Evolutionary conservation across 2,329 filamentous ascomycete species (phyloP), one percentile per base, ranked within the genome.

Genomic region (Ophiostoma populinum): DNA sequence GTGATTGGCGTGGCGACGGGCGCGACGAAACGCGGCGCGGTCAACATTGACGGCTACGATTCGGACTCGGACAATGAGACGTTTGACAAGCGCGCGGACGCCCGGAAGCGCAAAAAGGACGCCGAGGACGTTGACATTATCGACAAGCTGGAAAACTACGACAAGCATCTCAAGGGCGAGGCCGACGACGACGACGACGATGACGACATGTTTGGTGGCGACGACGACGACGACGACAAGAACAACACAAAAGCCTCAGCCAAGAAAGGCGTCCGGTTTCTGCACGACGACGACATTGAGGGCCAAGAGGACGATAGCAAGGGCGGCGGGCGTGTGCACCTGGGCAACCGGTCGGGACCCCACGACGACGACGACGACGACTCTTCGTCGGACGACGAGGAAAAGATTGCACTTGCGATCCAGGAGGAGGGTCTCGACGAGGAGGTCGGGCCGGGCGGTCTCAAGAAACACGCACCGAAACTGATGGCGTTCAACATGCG

Each of bases 31-130:
- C 81, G 90, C 42, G 87, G 87, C 45, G 90, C 87, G 0, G 81
- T 98, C 37, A 94, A 95, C 49, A 74, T 98, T 26, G 90, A 95
- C 50, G 90, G 90, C 34, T 98, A 95, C 58, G 87, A 95, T 46
- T 90, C 80, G 8, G 90, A 98, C 55, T 92, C 87, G 3, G 72
- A 79, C 35, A 87, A 92, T 44, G 90, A 95, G 51, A 85, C 80
- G 29, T 92, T 93, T 53, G 71, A 90, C 46, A 69, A 68, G 21
- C 70, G 80, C 34, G 78, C 80, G 6, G 72, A 75, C 39, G 66
- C 67, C 37, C 68, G 69, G 43, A 59, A 59, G 38, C 40, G 18
- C 22, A 36, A 40, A 17, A 26, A 39, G 5, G 34, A 35, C 20
- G 24, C 13, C 45, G 19, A 34, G 26, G 54, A 65, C n/a, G 60